Base-by-base conservation (phyloP, 1,284 basidiomycete genomes). In the Phellopilus nigrolimitatus region DNA sequence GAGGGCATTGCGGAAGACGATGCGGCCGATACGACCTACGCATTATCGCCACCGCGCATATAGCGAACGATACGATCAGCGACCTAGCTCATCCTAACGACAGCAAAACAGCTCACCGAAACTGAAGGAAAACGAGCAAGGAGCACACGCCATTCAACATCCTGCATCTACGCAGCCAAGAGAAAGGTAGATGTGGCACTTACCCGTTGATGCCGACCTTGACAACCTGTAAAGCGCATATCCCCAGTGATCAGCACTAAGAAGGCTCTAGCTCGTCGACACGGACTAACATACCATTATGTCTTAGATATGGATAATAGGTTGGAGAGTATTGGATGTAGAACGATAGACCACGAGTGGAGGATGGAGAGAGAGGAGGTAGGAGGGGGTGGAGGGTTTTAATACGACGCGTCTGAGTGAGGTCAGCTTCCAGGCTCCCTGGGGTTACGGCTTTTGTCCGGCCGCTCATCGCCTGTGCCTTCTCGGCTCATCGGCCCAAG, bases 201-300 rank as follows among this genome's bases (percentile, higher is more conserved):
- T 66, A 89, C 88, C 91, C 91, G 76, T 95, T 95, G 76, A 95
- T 95, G 65, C 92, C 92, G 68, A 93, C 89, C 74, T 91, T 88
- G 72, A 91, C 46, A 30, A 33, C 34, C 50, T 52, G 34, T 24
- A 34, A 25, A 36, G 28, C 9, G 30, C 25, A 39, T 19, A 47
- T 40, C 43, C n/a, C 30, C 28, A 52, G 43, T 21, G 15, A 31
- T 28, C 36, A 36, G 27, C 27, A 10, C 15, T 28, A 15, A 17
- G 12, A 31, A 22, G 13, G 17, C 36, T 8, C 10, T n/a, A 15
- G 19, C 27, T 31, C 27, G n/a, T 8, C 3, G 15, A 13, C 17
- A 15, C 27, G 21, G 3, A 25, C 10, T 10, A n/a, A 31, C 51
- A 42, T 21, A 52, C 45, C 45, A 47, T 52, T 27, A 10, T 52